phyloP scores from a whole-genome alignment of 176 grass and related monocot genomes.

The Musa schizocarpa region DNA sequence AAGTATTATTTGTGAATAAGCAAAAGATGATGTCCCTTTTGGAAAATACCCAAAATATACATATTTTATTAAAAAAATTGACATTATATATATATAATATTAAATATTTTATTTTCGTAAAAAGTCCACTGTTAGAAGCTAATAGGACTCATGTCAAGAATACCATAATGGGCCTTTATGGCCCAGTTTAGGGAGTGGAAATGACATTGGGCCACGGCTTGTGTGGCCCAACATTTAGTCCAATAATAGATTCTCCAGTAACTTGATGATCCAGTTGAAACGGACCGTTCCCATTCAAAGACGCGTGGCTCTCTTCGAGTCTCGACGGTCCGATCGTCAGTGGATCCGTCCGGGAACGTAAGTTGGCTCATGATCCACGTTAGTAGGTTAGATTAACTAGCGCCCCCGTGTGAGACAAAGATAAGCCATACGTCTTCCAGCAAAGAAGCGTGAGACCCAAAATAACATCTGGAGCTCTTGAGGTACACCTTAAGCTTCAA shows the following conservation, averaged over 20 bases:
- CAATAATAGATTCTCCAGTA: not conserved
- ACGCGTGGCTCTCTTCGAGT: not conserved
- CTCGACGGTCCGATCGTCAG: not conserved
- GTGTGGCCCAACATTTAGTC: too few species aligned
- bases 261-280: not conserved
- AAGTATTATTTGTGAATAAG: too few species aligned
- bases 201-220: too few species aligned
- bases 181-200: too few species aligned
- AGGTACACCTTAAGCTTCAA: not conserved
- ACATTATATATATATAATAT: too few species aligned
- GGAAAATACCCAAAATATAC: too few species aligned
- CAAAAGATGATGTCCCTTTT: too few species aligned
- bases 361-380: not conserved
- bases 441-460: not conserved
- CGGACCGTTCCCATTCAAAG: not conserved
- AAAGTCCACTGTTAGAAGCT: too few species aligned
- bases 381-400: not conserved
- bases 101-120: too few species aligned
- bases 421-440: not conserved
- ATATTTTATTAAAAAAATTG: too few species aligned
- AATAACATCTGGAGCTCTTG: not conserved
- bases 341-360: not conserved
- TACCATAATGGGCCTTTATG: too few species aligned
- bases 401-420: not conserved
- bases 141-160: too few species aligned